Evolutionary conservation across 768 basidiomycete species (phyloP), one percentile per base, ranked within the genome.

Genomic region (Chalciporus pseudorubinellus): DNA sequence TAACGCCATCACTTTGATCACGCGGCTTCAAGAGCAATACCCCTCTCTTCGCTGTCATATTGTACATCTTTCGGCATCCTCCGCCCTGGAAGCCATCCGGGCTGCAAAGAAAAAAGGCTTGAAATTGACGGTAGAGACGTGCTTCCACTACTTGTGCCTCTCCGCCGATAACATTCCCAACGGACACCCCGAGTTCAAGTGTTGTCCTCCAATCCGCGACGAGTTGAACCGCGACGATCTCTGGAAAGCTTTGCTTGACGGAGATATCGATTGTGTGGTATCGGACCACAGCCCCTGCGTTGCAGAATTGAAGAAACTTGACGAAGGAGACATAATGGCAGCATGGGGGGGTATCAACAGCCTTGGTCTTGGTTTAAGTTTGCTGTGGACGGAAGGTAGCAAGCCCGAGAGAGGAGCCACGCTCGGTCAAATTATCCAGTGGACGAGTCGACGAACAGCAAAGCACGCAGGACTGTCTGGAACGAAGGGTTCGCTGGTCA

Each of bases 271-370:
- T 70, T 94, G 80, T 63, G 84, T 98, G 47, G 94, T 98, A 7
- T 95, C 93, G 47, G 95, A 99, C 71, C 95, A 99, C 65, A 94
- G 91, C 56, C 95, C 95, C 14, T 98, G 95, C 68, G 77, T 89
- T 12, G 72, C 81, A 20, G 83, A 85, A 59, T 73, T 99, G 52
- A 99, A 98, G 74, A 80, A 79, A 53, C 67, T 84, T 31, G 84
- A 85, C 24, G 77, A 80, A 39, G 90, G 93, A 1, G 80, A 94
- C 62, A 77, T 98, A 54, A 89, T 97, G 86, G 68, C 73, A 19
- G 91, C 95, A 0, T 98, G 95, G 95, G 95, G 95, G 38, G 95
- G 95, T 0, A 91, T 99, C 56, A 89, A 87, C 54, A 86, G 90
- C 5, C 77, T 99, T 20, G 95, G 95, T 3, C 75, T 98, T 16